Evolutionary conservation across 306 rosid genomes (phyloP).

Genomic region (Fagus sylvatica): DNA sequence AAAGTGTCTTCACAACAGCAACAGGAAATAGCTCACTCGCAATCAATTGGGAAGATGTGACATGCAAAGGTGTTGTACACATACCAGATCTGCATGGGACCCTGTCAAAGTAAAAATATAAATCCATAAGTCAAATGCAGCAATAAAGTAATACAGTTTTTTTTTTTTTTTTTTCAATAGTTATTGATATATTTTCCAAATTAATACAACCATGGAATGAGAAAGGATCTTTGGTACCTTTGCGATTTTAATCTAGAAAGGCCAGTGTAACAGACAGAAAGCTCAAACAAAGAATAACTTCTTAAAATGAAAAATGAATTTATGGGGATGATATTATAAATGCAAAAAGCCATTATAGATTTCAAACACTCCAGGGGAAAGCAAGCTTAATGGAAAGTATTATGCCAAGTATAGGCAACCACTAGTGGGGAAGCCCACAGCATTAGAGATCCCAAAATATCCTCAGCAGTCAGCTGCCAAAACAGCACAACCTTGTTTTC

Average conservation of each 20-base stretch:
- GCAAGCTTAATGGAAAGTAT: neutral
- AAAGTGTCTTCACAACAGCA: conserved; percentile 68
- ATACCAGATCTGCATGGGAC: conserved; percentile 90
- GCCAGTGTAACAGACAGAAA: neutral
- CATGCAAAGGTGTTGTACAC: conserved; percentile 84
- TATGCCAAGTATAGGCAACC: neutral
- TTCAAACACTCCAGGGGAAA: neutral
- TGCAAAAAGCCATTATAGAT: neutral
- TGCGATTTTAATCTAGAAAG: neutral
- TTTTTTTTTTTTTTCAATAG: neutral
- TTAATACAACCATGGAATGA: neutral
- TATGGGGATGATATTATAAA: neutral
- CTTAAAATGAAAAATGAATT: neutral
- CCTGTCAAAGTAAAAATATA: conserved; percentile 41
- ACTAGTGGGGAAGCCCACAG: neutral
- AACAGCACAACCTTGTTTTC: neutral
- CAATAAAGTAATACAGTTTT: neutral
- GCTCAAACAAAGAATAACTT: neutral
- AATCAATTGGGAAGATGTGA: conserved; percentile 89
- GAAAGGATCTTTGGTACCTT: neutral
- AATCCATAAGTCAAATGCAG: neutral
- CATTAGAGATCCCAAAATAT: no score
- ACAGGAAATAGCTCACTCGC: conserved; percentile 87
- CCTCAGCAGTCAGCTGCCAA: no score
- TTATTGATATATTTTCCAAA: neutral